These are phyloP conservation scores for Terfezia claveryi DNA, from an alignment of 495 filamentous ascomycete species.

Conservation along the genomic window DNA sequence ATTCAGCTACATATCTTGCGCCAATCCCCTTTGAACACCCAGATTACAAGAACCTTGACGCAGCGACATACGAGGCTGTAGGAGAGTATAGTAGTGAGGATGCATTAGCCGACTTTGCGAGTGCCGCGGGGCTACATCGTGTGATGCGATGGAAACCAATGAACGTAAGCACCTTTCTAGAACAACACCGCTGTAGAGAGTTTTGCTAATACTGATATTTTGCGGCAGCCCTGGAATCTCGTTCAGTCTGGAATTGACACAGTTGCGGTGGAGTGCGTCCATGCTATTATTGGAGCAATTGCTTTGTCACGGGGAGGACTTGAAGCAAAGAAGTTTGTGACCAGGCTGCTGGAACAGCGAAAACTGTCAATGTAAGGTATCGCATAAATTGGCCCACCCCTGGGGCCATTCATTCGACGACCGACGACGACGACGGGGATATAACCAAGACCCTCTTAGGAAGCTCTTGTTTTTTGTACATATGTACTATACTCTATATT, in stretches of 20 bases:
- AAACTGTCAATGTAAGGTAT: neutral
- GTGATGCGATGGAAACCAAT: slow-evolving; percentile 77
- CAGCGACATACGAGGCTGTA: slow-evolving; percentile 34
- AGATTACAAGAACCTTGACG: slow-evolving; percentile 47
- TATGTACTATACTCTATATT: too few relatives aligned
- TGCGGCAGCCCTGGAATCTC: slow-evolving; percentile 31
- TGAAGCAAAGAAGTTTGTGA: slow-evolving; percentile 48
- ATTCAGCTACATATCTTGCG: slow-evolving; percentile 24
- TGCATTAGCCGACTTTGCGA: slow-evolving; percentile 42
- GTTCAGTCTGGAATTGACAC: slow-evolving; percentile 44
- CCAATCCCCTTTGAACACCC: slow-evolving; percentile 51
- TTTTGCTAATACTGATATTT: neutral
- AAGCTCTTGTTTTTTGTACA: too few relatives aligned
- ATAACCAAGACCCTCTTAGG: too few relatives aligned
- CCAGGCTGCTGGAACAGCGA: slow-evolving; percentile 1
- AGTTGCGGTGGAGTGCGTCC: slow-evolving; percentile 53
- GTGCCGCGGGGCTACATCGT: slow-evolving; percentile 41
- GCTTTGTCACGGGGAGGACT: slow-evolving; percentile 66
- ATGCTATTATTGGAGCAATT: slow-evolving; percentile 70
- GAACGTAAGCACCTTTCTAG: slow-evolving; percentile 33
- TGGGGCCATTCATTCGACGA: too few relatives aligned
- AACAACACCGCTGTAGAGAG: neutral
- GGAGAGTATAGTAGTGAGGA: slow-evolving; percentile 33
- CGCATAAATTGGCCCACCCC: too few relatives aligned
- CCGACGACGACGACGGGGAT: too few relatives aligned